A percentile compares a stretch with the other conserved stretches of the same genome.
Conservation (phyloP, 352 stramenopile species). For the Phytophthora tubulina region DNA sequence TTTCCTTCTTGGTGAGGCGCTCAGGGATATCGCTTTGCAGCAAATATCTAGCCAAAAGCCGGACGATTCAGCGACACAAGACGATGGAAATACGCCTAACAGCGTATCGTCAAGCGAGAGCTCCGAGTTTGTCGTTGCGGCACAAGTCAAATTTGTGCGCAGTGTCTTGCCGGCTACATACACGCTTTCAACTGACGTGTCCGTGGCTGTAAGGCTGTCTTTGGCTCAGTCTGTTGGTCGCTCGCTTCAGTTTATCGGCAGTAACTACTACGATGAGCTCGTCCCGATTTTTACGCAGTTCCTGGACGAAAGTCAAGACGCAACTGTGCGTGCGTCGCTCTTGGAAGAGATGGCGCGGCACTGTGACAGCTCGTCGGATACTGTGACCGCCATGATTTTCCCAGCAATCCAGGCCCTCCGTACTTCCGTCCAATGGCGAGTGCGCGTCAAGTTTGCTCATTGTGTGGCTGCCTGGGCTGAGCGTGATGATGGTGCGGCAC, state of each 20-base stretch:
- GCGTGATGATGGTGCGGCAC: constrained; percentile 60
- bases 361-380: constrained; percentile 73
- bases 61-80: constrained; percentile 17
- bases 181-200: constrained; percentile 78
- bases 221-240: constrained; percentile 82
- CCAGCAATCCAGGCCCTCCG: constrained; percentile 72
- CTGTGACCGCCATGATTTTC: constrained; percentile 75
- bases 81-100: constrained; percentile 18
- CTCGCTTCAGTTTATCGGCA: constrained; percentile 72
- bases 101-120: constrained; percentile 1
- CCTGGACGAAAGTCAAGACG: constrained; percentile 83
- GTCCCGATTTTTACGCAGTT: constrained; percentile 88
- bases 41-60: constrained; percentile 27
- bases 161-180: constrained; percentile 86
- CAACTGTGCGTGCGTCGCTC: constrained; percentile 78
- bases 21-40: constrained; percentile 61
- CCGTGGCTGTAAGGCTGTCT: constrained; percentile 76
- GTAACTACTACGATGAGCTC: constrained; percentile 81
- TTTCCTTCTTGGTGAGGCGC: constrained; percentile 69
- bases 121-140: constrained; percentile 58
- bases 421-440: constrained; percentile 80
- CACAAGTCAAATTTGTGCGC: constrained; percentile 82
- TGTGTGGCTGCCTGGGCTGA: constrained; percentile 86
- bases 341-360: constrained; percentile 86
- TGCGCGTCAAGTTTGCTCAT: constrained; percentile 89